phyloP scores from a whole-genome alignment of 371 early-diverging fungal genomes.

The Dichotomocladium elegans region DNA sequence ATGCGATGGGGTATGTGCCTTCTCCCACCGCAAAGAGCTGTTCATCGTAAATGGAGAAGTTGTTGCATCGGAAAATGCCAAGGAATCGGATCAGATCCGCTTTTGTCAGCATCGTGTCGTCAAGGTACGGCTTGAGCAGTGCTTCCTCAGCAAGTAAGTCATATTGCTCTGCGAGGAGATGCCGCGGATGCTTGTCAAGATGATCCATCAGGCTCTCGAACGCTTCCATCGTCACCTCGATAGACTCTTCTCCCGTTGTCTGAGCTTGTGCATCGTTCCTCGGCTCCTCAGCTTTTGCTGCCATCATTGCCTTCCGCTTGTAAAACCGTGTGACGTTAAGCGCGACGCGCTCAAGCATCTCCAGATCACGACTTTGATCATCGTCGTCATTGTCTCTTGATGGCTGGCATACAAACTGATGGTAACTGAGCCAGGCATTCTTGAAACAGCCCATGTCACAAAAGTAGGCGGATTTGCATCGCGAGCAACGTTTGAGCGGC shows the following conservation, averaged over 20 bases:
- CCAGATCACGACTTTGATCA: constrained; percentile 20
- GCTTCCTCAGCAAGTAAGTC: constrained; percentile 13
- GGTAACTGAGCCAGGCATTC: constrained; percentile 46
- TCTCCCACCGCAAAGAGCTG: constrained; percentile 70
- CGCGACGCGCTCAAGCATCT: constrained; percentile 43
- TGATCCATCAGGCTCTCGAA: constrained; percentile 41
- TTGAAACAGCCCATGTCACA: constrained; percentile 42
- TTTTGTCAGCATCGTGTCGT: constrained; percentile 10
- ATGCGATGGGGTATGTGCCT: constrained; percentile 74
- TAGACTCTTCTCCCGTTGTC: constrained; percentile 19
- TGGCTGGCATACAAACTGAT: constrained; percentile 36
- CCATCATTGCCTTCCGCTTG: constrained; percentile 13
- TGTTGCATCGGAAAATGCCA: constrained; percentile 73
- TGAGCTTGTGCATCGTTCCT: neutral
- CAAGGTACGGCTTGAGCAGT: constrained; percentile 22
- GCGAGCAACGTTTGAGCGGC: constrained; percentile 42
- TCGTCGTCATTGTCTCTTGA: constrained; percentile 13
- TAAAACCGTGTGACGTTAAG: constrained; percentile 27
- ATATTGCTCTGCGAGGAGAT: constrained; percentile 8
- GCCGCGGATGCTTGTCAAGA: constrained; percentile 17
- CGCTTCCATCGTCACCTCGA: constrained; percentile 41
- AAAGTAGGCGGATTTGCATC: constrained; percentile 42
- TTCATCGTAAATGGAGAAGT: constrained; percentile 64
- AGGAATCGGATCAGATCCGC: constrained; percentile 45
- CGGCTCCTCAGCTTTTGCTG: neutral